Base-by-base conservation (phyloP, 176 grass and related monocot genomes). In the Pharus latifolius region DNA sequence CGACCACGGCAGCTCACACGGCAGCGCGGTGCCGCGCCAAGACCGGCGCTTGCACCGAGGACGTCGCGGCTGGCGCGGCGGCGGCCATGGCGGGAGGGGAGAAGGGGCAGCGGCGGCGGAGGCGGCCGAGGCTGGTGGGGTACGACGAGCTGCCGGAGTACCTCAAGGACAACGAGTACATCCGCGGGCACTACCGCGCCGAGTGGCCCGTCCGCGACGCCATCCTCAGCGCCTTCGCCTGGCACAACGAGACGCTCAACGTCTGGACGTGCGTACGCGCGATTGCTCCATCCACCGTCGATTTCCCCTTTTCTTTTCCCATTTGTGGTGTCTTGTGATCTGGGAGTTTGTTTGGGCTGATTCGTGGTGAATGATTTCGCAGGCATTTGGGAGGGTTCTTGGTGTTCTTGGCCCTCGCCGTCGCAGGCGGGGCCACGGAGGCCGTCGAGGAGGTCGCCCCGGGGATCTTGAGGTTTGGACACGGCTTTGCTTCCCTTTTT, bases 231-330 rank as follows among this genome's bases (percentile, higher is more conserved):
- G 81, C 78, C 81, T 99, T 99, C 90, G 49, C 90, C 52, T 99
- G 95, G 95, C 95, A 99, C 87, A 94, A 91, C 78, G 90, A 99
- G 82, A 99, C 90, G n/a, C 95, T 99, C 76, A 99, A 99, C 45
- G 73, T 99, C 82, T 99, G 90, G 95, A 99, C 95, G 90, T 99
- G 74, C 55, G 29, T 27, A 1, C 18, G 1, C 14, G 25, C n/a
- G 15, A 3, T 15, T 27, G 34, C 2, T 34, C 5, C 10, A 51
- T 70, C 20, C 13, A 16, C 13, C 46, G 32, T 24, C 26, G 18
- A 0, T 17, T n/a, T 61, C 5, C 17, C 27, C 1, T 26, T 25
- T 18, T 34, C 18, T 16, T 3, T 12, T 23, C 53, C 1, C n/a
- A n/a, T n/a, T n/a, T n/a, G n/a, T n/a, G 2, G 2, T 60, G 5